Evolutionary conservation across 192 early-diverging fungal genomes (phyloP).

Genomic region (Coemansia pectinata): DNA sequence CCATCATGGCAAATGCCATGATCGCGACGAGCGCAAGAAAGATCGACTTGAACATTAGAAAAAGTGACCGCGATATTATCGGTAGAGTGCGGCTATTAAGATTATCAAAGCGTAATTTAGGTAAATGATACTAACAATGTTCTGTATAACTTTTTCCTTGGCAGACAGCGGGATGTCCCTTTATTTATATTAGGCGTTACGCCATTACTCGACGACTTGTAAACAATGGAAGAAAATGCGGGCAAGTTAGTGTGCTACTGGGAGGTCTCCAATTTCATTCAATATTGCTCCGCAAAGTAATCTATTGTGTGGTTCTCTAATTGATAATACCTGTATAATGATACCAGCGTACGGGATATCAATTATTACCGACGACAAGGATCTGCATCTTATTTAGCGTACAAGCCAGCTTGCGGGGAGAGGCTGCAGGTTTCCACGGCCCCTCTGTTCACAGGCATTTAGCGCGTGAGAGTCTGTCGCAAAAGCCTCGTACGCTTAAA

Average conservation of each 20-base stretch:
- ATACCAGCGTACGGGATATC: neutral
- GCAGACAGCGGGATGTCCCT: neutral
- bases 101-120: neutral
- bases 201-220: neutral
- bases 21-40: constrained; percentile 43
- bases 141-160: neutral
- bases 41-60: constrained; percentile 32
- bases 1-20: constrained; percentile 48
- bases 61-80: neutral
- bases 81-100: neutral
- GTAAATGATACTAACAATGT: neutral
- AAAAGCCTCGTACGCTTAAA: neutral
- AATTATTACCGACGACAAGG: neutral
- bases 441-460: neutral
- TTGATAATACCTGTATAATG: neutral
- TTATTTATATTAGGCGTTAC: neutral
- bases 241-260: neutral
- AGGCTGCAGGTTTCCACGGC: neutral
- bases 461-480: neutral
- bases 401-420: neutral
- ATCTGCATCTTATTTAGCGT: neutral
- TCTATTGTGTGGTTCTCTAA: neutral
- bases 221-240: neutral
- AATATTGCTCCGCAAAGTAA: constrained; percentile 4
- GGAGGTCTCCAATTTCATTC: neutral